Conservation (phyloP, 139 green algal genomes). For the Picochlorum sp. region DNA sequence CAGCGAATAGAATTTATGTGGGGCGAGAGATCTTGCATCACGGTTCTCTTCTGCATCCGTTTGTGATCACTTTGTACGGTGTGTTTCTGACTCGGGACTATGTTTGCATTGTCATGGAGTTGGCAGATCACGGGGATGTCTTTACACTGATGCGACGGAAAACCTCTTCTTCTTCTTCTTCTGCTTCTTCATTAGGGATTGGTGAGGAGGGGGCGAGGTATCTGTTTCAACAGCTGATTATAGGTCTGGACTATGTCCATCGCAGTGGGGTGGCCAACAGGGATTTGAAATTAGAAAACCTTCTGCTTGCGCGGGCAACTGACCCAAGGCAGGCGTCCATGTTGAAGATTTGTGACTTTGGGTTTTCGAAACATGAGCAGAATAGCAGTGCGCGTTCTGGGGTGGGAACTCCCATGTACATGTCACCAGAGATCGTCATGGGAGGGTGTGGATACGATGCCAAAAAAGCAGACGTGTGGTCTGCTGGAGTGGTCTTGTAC, state of each 20-base stretch:
- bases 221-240: conserved; percentile 57
- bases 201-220: conserved; percentile 34
- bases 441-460: conserved; percentile 42
- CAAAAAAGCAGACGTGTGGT: conserved; percentile 67
- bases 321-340: conserved; percentile 21
- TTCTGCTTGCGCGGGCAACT: conserved; percentile 39
- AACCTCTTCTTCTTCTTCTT: conserved; percentile 2
- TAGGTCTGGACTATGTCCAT: conserved; percentile 51
- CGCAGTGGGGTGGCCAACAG: conserved; percentile 43
- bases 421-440: conserved; percentile 63
- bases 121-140: conserved; percentile 58
- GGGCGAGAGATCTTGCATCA: conserved; percentile 51
- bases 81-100: conserved; percentile 41
- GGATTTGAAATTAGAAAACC: conserved; percentile 58
- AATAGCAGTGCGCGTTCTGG: conserved; percentile 38
- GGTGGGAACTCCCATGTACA: conserved; percentile 68
- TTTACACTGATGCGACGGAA: conserved; percentile 2
- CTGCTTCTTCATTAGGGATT: conserved; percentile 21
- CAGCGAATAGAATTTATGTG: conserved; percentile 34
- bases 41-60: conserved; percentile 39
- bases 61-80: conserved; percentile 37
- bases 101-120: conserved; percentile 55
- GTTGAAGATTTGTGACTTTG: conserved; percentile 65
- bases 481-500: conserved; percentile 69
- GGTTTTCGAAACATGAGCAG: conserved; percentile 56